Conservation (phyloP, 2,329 filamentous ascomycete genomes). For the Calonectria multiphialidica region DNA sequence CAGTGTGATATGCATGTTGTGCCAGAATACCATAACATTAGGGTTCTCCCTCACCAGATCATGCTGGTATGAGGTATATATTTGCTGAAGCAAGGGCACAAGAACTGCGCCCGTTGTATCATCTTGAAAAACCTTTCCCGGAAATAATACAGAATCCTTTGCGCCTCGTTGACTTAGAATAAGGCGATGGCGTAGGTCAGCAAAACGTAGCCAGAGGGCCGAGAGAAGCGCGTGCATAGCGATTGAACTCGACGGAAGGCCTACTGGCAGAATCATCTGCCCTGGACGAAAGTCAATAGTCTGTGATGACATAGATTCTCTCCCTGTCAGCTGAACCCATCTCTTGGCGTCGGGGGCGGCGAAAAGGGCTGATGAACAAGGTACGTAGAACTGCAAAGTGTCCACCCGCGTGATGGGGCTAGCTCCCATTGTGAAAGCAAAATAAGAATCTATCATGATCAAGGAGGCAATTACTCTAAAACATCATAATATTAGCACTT, state of each 20-base stretch:
- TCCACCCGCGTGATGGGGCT: neutral
- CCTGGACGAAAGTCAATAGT: neutral
- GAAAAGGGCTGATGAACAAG: neutral
- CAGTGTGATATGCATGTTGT: neutral
- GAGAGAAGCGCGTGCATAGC: neutral
- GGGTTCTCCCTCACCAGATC: neutral
- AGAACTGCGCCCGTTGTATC: neutral
- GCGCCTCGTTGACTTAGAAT: neutral
- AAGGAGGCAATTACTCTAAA: neutral
- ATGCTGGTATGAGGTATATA: neutral
- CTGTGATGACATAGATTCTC: neutral
- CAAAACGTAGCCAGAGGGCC: neutral
- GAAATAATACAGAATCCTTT: neutral
- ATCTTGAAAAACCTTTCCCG: neutral
- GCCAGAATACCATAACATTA: neutral
- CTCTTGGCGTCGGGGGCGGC: neutral
- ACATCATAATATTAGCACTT: neutral
- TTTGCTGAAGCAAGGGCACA: neutral
- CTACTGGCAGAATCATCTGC: neutral
- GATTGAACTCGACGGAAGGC: neutral
- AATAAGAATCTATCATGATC: neutral
- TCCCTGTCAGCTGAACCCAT: neutral
- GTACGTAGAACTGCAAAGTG: neutral
- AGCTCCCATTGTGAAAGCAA: neutral
- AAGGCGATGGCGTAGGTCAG: neutral